Evolutionary conservation across 208 protist species (phyloP), one percentile per base, ranked within the genome.

Genomic region (Leishmania turanica): DNA sequence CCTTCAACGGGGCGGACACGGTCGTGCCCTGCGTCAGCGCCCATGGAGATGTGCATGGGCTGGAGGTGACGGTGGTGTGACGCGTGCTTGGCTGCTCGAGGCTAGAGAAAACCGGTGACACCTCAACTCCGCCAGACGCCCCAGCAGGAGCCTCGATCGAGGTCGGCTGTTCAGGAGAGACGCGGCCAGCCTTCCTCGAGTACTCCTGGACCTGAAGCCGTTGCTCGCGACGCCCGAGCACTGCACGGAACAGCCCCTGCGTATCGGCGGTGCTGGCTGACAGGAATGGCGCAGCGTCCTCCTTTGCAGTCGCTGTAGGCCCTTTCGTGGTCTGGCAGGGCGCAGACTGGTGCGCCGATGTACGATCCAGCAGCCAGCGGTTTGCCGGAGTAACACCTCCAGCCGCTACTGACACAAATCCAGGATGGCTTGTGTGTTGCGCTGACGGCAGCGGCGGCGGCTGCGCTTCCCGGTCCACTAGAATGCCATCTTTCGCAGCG

Each of bases 181-280:
- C 71, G n/a, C 34, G 11, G 45, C 49, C 49, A 13, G 71, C 71
- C 17, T 13, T 45, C 9, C 27, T 51, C 49, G 42, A 19, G 31
- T 13, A 75, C 4, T 60, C 71, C 71, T 60, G 47, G 6, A 40
- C 47, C 69, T 71, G 81, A 31, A 80, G 60, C 17, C 76, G 75
- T 51, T 77, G 69, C 60, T 66, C 75, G 17, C 76, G 75, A 17
- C 81, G 65, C 60, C 76, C 75, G 6, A 79, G 81, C 27, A 80
- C 70, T 17, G 66, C 54, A 37, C 81, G 75, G 62, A 21, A 75
- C 0, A 77, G 42, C 45, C 80, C 76, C 2, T 54, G 81, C 40
- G 69, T 31, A 15, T 84, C 69, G 9, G 31, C 37, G 7, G 17
- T 15, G 53, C 51, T 64, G 8, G 56, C 3, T 21, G 76, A 34